phyloP scores from a whole-genome alignment of 192 early-diverging fungal species.

The Coemansia sp. region DNA sequence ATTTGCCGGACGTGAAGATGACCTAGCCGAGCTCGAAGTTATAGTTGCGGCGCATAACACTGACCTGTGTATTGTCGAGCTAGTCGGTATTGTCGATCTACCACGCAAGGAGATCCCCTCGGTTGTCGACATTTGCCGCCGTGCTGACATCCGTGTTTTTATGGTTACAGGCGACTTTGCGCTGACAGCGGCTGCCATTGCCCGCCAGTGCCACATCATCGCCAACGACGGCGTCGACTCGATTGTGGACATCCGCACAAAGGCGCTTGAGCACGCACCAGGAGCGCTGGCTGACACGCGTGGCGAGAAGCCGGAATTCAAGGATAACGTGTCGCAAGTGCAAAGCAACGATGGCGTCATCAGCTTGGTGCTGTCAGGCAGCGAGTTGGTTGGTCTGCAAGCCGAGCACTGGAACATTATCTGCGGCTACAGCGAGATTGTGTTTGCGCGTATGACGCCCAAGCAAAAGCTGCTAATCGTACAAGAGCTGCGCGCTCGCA shows the following conservation, averaged over 20 bases:
- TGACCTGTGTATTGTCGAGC: conserved; percentile 62
- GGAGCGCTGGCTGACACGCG: neutral
- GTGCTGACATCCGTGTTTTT: conserved; percentile 67
- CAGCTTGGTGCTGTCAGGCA: conserved; percentile 59
- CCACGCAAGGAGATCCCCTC: conserved; percentile 67
- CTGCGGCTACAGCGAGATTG: conserved; percentile 66
- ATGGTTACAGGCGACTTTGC: conserved; percentile 81
- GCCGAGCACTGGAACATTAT: conserved; percentile 67
- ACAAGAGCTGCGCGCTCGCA: conserved; percentile 64
- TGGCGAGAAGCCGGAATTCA: neutral
- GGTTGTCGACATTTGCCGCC: conserved; percentile 58
- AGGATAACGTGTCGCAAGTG: neutral
- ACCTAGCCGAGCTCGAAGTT: conserved; percentile 10
- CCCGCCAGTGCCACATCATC: conserved; percentile 69
- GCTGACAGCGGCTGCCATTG: conserved; percentile 75
- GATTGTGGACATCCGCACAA: conserved; percentile 23
- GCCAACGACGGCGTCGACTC: conserved; percentile 25
- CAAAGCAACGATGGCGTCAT: neutral
- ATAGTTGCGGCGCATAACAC: conserved; percentile 2
- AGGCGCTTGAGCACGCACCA: neutral
- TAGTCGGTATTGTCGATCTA: conserved; percentile 75
- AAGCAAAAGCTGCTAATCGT: conserved; percentile 81
- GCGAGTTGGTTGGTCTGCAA: conserved; percentile 60
- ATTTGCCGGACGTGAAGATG: conserved; percentile 5
- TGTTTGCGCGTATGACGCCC: conserved; percentile 77